Percentiles rank a stretch among this genome's conserved stretches.
These are phyloP conservation scores for Rhododendron vialii DNA, from an alignment of 148 eudicot genomes.

Conservation along the genomic window DNA sequence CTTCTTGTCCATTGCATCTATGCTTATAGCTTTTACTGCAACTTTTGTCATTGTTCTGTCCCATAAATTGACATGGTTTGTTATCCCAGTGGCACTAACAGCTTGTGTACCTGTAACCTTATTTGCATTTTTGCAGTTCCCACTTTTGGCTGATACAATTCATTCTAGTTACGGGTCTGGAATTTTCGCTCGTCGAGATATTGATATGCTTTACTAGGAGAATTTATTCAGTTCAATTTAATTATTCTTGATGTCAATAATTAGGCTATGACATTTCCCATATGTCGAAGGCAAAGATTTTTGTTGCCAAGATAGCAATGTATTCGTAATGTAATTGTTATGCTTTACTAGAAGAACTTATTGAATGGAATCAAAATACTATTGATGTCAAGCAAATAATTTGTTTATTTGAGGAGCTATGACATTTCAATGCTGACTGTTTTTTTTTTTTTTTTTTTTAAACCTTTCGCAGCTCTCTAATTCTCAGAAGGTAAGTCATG, in stretches of 20 bases:
- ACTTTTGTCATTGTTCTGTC: neutral
- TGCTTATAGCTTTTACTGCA: slow-evolving; percentile 19
- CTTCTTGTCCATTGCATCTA: slow-evolving; percentile 25
- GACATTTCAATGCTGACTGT: too few relatives aligned
- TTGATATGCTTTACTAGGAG: neutral
- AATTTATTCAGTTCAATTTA: neutral
- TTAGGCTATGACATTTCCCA: neutral
- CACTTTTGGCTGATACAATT: slow-evolving; percentile 17
- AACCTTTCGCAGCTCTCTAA: too few relatives aligned
- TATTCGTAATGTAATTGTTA: too few relatives aligned
- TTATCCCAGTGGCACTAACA: neutral
- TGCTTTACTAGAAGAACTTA: neutral
- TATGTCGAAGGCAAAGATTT: neutral
- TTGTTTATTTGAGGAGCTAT: too few relatives aligned
- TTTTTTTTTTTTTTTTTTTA: too few relatives aligned
- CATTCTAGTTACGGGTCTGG: slow-evolving; percentile 12
- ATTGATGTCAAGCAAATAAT: neutral
- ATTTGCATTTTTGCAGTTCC: slow-evolving; percentile 22
- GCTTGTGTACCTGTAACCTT: slow-evolving; percentile 18
- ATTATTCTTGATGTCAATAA: neutral
- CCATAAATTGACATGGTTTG: neutral
- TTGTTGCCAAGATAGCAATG: neutral
- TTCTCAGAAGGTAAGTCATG: too few relatives aligned
- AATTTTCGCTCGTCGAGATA: neutral
- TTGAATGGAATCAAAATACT: neutral